Conservation (phyloP, 2,329 filamentous ascomycete species). For the Alternaria arbusti region DNA sequence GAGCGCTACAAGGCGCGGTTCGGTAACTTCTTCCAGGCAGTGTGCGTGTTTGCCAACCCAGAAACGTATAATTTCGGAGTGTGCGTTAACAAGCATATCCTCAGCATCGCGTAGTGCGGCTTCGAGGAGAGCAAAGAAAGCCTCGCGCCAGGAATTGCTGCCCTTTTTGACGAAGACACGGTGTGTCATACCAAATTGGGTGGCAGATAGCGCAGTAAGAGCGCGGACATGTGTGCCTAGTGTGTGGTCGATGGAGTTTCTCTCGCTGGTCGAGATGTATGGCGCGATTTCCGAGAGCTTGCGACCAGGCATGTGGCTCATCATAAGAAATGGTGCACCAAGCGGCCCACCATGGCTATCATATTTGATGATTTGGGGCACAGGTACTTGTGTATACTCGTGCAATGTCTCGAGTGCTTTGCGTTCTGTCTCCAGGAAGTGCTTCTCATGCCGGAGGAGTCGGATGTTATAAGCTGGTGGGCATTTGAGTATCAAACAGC, state of each 20-base stretch:
- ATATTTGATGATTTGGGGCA: constrained; percentile 51
- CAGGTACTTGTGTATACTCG: constrained; percentile 44
- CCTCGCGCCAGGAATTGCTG: constrained; percentile 59
- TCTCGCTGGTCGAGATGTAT: constrained; percentile 45
- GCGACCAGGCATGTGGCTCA: constrained; percentile 42
- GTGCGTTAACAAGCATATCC: constrained; percentile 63
- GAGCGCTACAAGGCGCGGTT: constrained; percentile 60
- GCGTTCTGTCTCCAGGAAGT: constrained; percentile 49
- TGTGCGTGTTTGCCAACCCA: constrained; percentile 54
- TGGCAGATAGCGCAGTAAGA: constrained; percentile 55
- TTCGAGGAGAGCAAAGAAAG: constrained; percentile 61
- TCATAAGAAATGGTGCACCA: constrained; percentile 44
- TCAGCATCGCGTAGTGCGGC: constrained; percentile 63
- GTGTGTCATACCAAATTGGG: constrained; percentile 59
- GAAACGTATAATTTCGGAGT: constrained; percentile 62
- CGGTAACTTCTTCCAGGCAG: constrained; percentile 57
- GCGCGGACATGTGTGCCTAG: constrained; percentile 50
- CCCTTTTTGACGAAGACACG: constrained; percentile 56
- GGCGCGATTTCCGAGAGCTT: constrained; percentile 38
- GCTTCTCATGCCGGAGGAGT: constrained; percentile 53
- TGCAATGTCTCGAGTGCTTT: constrained; percentile 47
- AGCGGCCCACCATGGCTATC: constrained; percentile 37
- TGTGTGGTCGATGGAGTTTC: constrained; percentile 48
- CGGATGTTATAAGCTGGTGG: constrained; percentile 47
- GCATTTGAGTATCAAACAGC: constrained; percentile 51